Evolutionary conservation across 2,329 filamentous ascomycete genomes (phyloP), one percentile per base, ranked within the genome.

Genomic region (Penicillium brasilianum): DNA sequence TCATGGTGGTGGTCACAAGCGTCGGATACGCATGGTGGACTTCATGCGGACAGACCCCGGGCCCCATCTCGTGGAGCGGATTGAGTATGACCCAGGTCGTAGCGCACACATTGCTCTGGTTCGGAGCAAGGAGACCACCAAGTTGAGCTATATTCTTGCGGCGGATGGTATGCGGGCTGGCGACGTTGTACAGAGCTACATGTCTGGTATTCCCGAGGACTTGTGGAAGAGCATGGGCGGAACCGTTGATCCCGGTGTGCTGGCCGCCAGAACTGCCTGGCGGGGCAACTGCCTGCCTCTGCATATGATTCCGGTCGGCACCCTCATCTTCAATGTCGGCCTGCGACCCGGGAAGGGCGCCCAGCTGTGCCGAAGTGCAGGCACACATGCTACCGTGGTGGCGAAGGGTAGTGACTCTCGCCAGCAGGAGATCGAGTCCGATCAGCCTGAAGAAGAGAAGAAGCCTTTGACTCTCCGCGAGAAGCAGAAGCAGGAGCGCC

Each of bases 271-370:
- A 81, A 99, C 96, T 25, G 93, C 93, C 1, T 93, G 93, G 82
- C 87, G 92, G 72, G 95, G 95, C 58, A 99, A 99, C 78, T 99
- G 95, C 76, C 80, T 99, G 69, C 95, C 95, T 14, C 83, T 99
- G 75, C 91, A 96, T 79, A 95, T 99, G 89, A 91, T 99, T 62
- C 96, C 95, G 1, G 85, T 97, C 41, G 94, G 95, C n/a, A 97
- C 93, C 2, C 87, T 92, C 44, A 88, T 99, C 55, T 97, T 90
- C 83, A 95, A 94, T 68, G 89, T 99, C 36, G 94, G 94, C 13
- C 91, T 85, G 53, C 81, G 90, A 28, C 84, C 88, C 4, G 85
- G 86, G 34, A 89, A 88, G 61, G 87, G 88, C 13, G 95, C 91
- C 14, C 92, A 97, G 20, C 95, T 99, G 76, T 99, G 95, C 76